Conservation (phyloP, 2,329 filamentous ascomycete species). For the Colletotrichum sp. region DNA sequence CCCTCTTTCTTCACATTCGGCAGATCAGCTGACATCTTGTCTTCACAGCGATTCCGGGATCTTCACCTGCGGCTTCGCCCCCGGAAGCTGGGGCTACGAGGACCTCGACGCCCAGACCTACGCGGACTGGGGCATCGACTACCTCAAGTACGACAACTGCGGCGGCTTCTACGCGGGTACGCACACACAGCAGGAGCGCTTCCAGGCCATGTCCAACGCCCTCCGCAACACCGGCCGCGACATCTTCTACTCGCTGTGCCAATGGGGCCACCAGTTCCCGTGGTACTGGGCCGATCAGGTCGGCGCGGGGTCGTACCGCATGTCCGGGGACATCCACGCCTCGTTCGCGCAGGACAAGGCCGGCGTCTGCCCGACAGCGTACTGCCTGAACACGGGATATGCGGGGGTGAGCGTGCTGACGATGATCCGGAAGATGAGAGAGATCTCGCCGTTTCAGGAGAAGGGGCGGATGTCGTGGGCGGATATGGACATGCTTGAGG, state of each 20-base stretch:
- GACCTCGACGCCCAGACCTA: constrained; percentile 56
- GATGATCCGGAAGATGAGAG: constrained; percentile 37
- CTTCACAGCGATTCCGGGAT: constrained; percentile 42
- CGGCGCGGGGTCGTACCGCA: constrained; percentile 33
- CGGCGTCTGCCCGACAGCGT: constrained; percentile 33
- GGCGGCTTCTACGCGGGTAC: constrained; percentile 53
- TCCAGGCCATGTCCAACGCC: constrained; percentile 36
- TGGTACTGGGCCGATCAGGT: constrained; percentile 27
- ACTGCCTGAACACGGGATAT: constrained; percentile 39
- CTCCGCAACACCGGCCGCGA: constrained; percentile 32
- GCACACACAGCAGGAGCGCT: constrained; percentile 50
- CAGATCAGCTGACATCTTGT: not conserved
- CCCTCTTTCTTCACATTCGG: too few species aligned
- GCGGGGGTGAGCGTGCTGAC: constrained; percentile 33
- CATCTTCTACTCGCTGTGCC: constrained; percentile 38
- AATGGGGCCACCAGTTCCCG: constrained; percentile 34
- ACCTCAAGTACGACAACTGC: constrained; percentile 59
- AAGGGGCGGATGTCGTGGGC: constrained; percentile 30
- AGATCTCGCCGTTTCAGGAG: constrained; percentile 33
- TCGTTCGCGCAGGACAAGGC: constrained; percentile 27
- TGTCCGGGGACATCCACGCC: constrained; percentile 36
- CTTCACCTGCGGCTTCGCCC: constrained; percentile 44
- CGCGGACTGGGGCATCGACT: constrained; percentile 56
- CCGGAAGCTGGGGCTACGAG: constrained; percentile 40
- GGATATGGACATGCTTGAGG: constrained; percentile 48